Evolutionary conservation across 345 rosid genomes (phyloP), one percentile per base, ranked within the genome.

Genomic region (Leavenworthia alabamica): DNA sequence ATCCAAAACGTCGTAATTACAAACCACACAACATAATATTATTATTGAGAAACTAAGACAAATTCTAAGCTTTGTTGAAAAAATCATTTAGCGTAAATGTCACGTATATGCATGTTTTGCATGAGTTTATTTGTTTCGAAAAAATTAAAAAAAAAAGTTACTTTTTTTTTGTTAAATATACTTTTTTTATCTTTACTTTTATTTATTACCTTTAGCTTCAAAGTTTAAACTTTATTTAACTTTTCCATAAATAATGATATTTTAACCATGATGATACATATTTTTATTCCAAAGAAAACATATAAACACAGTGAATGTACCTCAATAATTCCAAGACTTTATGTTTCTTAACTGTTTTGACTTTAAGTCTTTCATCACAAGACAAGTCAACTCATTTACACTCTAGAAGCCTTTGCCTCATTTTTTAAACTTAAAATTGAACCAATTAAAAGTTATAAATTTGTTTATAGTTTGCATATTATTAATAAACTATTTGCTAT

Each of bases 351-450:
- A 71, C 66, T 60, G 75, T 67, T 66, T 78, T 76, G 82, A 78
- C 79, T 73, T 68, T 59, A 28, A 39, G 54, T 15, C 36, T 20
- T 43, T 43, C 58, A 60, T 69, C 54, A 26, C n/a, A 17, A 28
- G 77, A 60, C 77, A 70, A 73, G 80, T 81, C 82, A 67, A 57
- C 58, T 45, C 32, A 39, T 6, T 26, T 64, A 58, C n/a, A 66
- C 40, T 69, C 75, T 70, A 61, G 73, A 67, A 60, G 64, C 66
- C 6, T 42, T 70, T 54, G 57, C 16, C 45, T 55, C 48, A 36
- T 28, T 35, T 9, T 19, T 36, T n/a, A n/a, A n/a, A n/a, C n/a
- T n/a, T n/a, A n/a, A n/a, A n/a, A n/a, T n/a, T n/a, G n/a, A n/a
- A n/a, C n/a, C n/a, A n/a, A n/a, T n/a, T n/a, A n/a, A 45, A 26